Evolutionary conservation across 2,329 filamentous ascomycete genomes (phyloP).

Genomic region (Cercospora sesami): DNA sequence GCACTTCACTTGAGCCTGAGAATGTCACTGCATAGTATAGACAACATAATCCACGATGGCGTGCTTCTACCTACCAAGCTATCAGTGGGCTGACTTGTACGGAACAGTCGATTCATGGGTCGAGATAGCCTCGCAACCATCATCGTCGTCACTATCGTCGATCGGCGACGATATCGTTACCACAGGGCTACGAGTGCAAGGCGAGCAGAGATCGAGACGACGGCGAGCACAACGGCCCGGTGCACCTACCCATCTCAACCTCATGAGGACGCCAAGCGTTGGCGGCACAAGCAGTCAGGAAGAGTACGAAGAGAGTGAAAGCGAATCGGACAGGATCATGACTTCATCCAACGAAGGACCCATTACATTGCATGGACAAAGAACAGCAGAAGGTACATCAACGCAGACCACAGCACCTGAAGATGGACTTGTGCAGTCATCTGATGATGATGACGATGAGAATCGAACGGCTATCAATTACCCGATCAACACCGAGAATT

Average conservation of each 20-base stretch:
- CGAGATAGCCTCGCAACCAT: conserved; percentile 88
- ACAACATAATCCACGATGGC: conserved; percentile 20
- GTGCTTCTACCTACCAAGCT: conserved; percentile 26
- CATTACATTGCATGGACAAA: conserved; percentile 36
- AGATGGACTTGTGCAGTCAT: conserved; percentile 38
- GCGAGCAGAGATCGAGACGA: conserved; percentile 62
- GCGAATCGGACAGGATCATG: conserved; percentile 74
- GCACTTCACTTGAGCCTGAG: background rate
- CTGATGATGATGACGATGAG: conserved; percentile 63
- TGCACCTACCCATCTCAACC: conserved; percentile 45
- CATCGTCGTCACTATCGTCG: conserved; percentile 86
- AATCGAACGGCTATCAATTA: conserved; percentile 78
- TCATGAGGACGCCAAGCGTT: conserved; percentile 48
- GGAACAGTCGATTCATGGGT: conserved; percentile 80
- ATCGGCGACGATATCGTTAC: conserved; percentile 86
- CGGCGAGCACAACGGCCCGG: conserved; percentile 47
- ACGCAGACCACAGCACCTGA: conserved; percentile 40
- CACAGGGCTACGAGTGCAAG: conserved; percentile 76
- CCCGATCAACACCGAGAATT: conserved; percentile 50
- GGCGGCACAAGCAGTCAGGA: conserved; percentile 74
- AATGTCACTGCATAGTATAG: background rate
- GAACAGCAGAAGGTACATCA: conserved; percentile 19
- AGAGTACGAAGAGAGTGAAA: conserved; percentile 92
- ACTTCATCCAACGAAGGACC: conserved; percentile 64
- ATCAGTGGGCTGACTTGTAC: conserved; percentile 35